These are phyloP conservation scores for Lepidium didymum DNA, from an alignment of 345 rosid species.

Conservation along the genomic window DNA sequence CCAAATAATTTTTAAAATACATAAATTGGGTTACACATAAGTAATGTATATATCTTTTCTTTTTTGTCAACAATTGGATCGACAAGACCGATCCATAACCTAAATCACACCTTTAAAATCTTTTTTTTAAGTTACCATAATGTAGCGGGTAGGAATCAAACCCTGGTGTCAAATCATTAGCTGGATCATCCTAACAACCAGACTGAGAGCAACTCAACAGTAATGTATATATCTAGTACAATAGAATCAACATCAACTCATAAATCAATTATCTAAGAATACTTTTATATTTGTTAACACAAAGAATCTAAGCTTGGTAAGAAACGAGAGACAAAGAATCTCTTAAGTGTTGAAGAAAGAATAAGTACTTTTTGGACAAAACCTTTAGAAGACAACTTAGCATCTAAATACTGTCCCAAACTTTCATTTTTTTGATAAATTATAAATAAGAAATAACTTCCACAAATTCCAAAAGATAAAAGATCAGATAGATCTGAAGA, in stretches of 20 bases:
- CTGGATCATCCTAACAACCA: no score
- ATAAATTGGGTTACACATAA: no score
- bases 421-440: conserved; percentile 19
- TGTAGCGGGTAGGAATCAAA: no score
- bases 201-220: no score
- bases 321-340: conserved; percentile 19
- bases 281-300: neutral
- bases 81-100: no score
- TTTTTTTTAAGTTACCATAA: no score
- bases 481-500: neutral
- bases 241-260: neutral
- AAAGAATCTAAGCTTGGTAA: conserved; percentile 3
- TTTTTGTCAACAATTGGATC: no score
- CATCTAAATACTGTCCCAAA: conserved; percentile 11
- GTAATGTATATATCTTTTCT: no score
- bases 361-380: conserved; percentile 17
- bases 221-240: no score
- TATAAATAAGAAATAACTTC: conserved; percentile 24
- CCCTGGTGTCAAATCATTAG: no score
- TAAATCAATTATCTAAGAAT: neutral
- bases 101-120: no score
- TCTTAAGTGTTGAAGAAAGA: conserved; percentile 33
- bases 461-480: neutral
- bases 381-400: conserved; percentile 25
- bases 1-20: no score